Evolutionary conservation across 805 yeast genomes (phyloP).

Genomic region (Sungouiozyma ichnusensis): DNA sequence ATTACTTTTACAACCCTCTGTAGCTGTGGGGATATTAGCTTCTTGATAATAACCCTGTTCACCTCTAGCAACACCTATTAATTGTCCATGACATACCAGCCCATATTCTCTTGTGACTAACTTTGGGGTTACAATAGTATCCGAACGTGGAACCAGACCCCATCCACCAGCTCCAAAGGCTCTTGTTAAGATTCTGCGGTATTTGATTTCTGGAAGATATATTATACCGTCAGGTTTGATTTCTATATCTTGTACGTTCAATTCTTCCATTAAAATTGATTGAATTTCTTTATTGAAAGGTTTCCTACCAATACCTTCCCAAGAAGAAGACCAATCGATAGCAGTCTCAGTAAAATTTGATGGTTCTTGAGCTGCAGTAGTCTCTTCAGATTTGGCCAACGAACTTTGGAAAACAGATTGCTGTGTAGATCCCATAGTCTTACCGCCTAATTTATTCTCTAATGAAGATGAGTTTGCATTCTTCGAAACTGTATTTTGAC

Average conservation of each 20-base stretch:
- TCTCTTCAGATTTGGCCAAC: background rate
- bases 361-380: background rate
- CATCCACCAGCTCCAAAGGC: constrained; percentile 99
- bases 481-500: too few relatives aligned
- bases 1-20: constrained; percentile 94
- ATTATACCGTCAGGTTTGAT: constrained; percentile 92
- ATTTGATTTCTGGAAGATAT: constrained; percentile 90
- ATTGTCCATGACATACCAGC: constrained; percentile 72
- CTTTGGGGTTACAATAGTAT: constrained; percentile 62
- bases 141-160: constrained; percentile 93
- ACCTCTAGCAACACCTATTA: constrained; percentile 88
- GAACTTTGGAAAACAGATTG: background rate
- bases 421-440: background rate
- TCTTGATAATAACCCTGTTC: constrained; percentile 88
- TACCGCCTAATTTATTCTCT: background rate
- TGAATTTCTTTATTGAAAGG: constrained; percentile 59
- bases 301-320: constrained; percentile 72
- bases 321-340: constrained; percentile 76
- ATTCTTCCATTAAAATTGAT: constrained; percentile 47
- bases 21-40: constrained; percentile 83
- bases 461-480: background rate
- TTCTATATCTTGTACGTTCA: constrained; percentile 71
- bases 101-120: constrained; percentile 86
- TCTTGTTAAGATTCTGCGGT: constrained; percentile 74
- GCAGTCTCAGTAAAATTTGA: constrained; percentile 1